Conservation (phyloP, 805 yeast genomes). For the Suhomyces faveliae region DNA sequence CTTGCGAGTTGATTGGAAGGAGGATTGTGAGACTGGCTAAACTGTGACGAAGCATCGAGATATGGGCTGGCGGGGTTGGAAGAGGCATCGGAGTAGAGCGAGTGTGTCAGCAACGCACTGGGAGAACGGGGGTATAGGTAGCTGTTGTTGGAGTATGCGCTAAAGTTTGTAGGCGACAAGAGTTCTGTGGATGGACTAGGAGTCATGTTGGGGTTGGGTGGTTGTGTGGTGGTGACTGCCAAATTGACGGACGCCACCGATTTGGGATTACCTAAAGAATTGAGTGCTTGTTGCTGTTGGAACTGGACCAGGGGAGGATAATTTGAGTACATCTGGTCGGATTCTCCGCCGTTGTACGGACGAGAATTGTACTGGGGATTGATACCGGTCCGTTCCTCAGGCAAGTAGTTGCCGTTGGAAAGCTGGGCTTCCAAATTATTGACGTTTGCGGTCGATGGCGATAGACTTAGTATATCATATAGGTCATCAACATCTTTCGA, state of each 20-base stretch:
- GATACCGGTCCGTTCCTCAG: background rate
- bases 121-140: conserved; percentile 22
- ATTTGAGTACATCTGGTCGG: background rate
- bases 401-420: background rate
- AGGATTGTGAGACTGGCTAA: conserved; percentile 17
- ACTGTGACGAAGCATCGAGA: conserved; percentile 36
- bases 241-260: background rate
- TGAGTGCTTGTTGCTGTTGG: background rate
- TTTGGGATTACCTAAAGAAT: background rate
- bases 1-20: background rate
- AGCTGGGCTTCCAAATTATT: background rate
- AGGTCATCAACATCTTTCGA: conserved; percentile 25
- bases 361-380: background rate
- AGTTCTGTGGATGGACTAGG: conserved; percentile 14
- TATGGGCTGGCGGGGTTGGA: conserved; percentile 39
- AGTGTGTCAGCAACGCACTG: conserved; percentile 18
- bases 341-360: background rate
- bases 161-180: conserved; percentile 16
- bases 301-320: background rate
- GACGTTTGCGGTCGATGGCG: conserved; percentile 18
- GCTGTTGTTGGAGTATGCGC: conserved; percentile 6
- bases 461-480: conserved; percentile 30
- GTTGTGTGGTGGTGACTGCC: background rate
- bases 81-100: conserved; percentile 36
- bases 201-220: conserved; percentile 10